Conservation (phyloP, 2,329 filamentous ascomycete genomes). For the Leptosphaerulina australis region DNA sequence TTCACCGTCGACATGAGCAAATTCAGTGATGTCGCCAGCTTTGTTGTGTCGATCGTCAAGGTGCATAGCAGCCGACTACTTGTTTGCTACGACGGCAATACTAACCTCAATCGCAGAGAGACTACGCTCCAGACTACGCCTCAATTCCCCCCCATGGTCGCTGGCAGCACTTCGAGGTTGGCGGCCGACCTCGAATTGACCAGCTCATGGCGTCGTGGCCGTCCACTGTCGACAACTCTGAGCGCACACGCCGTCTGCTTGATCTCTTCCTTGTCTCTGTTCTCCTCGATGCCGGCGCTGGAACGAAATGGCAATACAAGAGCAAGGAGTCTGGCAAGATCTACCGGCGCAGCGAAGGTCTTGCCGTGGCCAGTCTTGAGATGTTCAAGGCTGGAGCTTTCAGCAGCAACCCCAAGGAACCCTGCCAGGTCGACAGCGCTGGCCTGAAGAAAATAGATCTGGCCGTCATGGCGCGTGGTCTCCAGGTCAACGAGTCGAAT, state of each 20-base stretch:
- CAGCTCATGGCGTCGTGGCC: constrained; percentile 74
- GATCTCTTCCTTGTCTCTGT: constrained; percentile 83
- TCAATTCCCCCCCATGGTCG: constrained; percentile 84
- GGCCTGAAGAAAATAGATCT: constrained; percentile 77
- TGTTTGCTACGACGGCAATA: neutral
- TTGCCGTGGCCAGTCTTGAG: constrained; percentile 78
- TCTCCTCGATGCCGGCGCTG: constrained; percentile 84
- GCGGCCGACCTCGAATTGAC: constrained; percentile 74
- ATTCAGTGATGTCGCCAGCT: constrained; percentile 80
- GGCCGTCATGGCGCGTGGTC: constrained; percentile 75
- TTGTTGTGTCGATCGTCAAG: constrained; percentile 95
- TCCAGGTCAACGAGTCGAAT: constrained; percentile 84
- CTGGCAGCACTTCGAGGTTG: constrained; percentile 67
- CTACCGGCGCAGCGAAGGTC: constrained; percentile 85
- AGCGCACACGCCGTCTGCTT: constrained; percentile 75
- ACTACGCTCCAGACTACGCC: constrained; percentile 71
- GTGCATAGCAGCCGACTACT: constrained; percentile 56
- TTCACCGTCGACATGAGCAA: constrained; percentile 88
- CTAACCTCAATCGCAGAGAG: constrained; percentile 58
- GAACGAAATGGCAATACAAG: constrained; percentile 89
- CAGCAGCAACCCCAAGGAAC: constrained; percentile 79
- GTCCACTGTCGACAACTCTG: constrained; percentile 70
- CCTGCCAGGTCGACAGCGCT: constrained; percentile 85
- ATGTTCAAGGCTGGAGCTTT: constrained; percentile 96
- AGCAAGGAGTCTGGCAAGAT: constrained; percentile 83